Evolutionary conservation across 371 early-diverging fungal genomes (phyloP), one percentile per base, ranked within the genome.

Genomic region (Chytridium lagenaria): DNA sequence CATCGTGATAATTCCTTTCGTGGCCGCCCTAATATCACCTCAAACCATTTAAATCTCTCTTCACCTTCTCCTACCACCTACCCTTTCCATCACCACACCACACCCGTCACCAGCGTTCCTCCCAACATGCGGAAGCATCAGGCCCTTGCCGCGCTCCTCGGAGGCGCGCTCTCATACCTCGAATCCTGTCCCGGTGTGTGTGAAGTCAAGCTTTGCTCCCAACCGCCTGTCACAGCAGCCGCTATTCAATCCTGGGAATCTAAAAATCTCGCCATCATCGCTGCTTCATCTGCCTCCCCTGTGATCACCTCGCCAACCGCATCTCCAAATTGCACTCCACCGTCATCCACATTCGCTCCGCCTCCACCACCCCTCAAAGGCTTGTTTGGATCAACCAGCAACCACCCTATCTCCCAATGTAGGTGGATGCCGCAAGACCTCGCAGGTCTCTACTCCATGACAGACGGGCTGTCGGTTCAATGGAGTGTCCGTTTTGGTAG

Each of bases 151-250:
- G 64, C 74, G 33, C 40, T 78, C 19, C 67, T 78, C 36, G 73
- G 75, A 16, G 78, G 75, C 37, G 73, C 69, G 12, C 30, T 78
- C 2, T 28, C 55, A 31, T 78, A 75, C 67, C 73, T 78, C 30
- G 78, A 78, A 63, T 73, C 73, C 16, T 78, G 78, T 67, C 75
- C 76, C 0, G 73, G 73, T 7, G 78, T 78, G 23, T 15, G 33
- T 39, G 49, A 69, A 3, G 73, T 78, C 34, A 71, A 70, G 40
- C 49, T 78, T 1, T 44, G 50, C 61, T 34, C 63, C 1, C 50
- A 44, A 5, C 70, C 70, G 33, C 70, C 70, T 23, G 50, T 59
- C n/a, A 39, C 38, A 2, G 1, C 40, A 1, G 36, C 30, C 1
- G 50, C 38, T 63, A 1, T 61, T 26, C 65, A 67, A 57, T 28